Base-by-base conservation (phyloP, 140 eudicot genomes). In the Cichorium intybus region DNA sequence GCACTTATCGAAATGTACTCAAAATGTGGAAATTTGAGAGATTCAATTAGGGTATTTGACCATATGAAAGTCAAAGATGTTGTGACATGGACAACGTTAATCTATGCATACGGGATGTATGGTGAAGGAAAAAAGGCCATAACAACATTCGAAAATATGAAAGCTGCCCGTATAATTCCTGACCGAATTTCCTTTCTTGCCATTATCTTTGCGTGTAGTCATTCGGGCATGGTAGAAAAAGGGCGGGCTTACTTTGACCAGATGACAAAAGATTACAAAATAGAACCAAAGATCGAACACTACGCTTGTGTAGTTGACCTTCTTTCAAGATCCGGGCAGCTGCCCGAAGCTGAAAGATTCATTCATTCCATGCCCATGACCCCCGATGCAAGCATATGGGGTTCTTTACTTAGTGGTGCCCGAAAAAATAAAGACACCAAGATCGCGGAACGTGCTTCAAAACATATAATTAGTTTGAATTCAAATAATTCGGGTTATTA, bases 371-470 rank as follows among this genome's bases (percentile, higher is more conserved):
- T 87, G 89, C 96, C 92, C 4, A 26, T 75, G 53, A 60, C 52
- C 29, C 94, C 96, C 2, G 93, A 84, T 79, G 84, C 81, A 66
- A 87, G 96, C 78, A 84, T 87, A 64, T 88, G 96, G 96, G 94
- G 90, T 52, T 34, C 80, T 41, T 75, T 88, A 72, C 96, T 85
- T 27, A 77, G 93, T 66, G 92, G 81, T 46, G 79, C 85, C 39
- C 80, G 85, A 62, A 43, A 80, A 61, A 80, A 68, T 41, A 83
- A 82, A 60, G 80, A 82, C 8, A 56, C 37, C 10, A 63, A 69
- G 28, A 69, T 85, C 7, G 85, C 87, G 10, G 94, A 82, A 63
- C 87, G 87, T 57, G 96, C 78, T 2, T 77, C 85, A 59, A 77
- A 77, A 64, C 78, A 50, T 54, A 72, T 85, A 24, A 28, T 81